Conservation (phyloP, 2,329 filamentous ascomycete genomes). For the Cladosporium sp. region DNA sequence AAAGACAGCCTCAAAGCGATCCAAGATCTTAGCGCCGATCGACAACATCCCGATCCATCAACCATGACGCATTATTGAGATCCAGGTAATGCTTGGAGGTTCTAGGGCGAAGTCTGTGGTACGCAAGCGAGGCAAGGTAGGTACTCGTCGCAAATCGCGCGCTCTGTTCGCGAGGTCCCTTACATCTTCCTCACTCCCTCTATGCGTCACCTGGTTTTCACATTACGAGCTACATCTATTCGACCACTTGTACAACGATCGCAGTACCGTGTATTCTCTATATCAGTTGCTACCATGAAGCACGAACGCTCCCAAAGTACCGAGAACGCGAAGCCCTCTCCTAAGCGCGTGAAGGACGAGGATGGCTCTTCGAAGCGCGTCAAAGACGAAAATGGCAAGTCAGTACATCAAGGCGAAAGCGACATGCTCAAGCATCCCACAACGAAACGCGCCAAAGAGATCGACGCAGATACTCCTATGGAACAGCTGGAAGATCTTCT, state of each 20-base stretch:
- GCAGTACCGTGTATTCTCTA: not conserved
- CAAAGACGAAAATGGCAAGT: conserved; percentile 41
- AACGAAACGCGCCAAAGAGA: conserved; percentile 47
- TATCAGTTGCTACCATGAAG: not conserved
- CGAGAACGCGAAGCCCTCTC: conserved; percentile 38
- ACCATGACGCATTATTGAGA: conserved; percentile 2
- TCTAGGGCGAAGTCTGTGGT: not conserved
- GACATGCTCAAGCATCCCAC: conserved; percentile 39
- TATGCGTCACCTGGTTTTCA: not conserved
- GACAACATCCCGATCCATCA: not conserved
- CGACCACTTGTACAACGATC: not conserved
- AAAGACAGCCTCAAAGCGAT: not conserved
- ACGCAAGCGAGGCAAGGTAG: not conserved
- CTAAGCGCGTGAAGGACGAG: conserved; percentile 45
- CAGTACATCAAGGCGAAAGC: conserved; percentile 7
- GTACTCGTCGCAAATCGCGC: not conserved
- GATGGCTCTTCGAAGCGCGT: conserved; percentile 47
- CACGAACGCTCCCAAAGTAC: conserved; percentile 12
- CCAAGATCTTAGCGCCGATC: conserved; percentile 3
- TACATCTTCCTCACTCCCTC: not conserved
- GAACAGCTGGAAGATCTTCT: conserved; percentile 38
- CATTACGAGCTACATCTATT: not conserved
- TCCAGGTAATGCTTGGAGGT: not conserved
- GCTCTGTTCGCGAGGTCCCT: not conserved
- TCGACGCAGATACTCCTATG: conserved; percentile 44